phyloP scores from a whole-genome alignment of 1,139 yeast genomes.

The Geotrichum reessii region DNA sequence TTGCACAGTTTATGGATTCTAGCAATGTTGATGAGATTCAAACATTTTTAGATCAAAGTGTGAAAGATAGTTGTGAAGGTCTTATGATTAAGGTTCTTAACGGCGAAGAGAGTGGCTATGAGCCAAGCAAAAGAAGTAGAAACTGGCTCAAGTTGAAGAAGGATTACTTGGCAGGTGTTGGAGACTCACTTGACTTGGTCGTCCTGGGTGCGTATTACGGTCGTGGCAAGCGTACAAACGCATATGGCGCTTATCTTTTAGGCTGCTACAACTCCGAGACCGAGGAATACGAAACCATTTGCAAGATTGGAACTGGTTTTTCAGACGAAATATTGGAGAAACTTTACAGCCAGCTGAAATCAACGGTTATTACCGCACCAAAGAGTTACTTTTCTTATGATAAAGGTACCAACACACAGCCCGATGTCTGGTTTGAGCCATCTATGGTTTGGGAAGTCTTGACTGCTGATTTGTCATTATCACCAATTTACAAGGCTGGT shows the following conservation, averaged over 20 bases:
- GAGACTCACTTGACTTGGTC: conserved; percentile 90
- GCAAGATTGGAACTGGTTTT: conserved; percentile 97
- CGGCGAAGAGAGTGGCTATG: conserved; percentile 76
- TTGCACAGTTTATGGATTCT: conserved; percentile 71
- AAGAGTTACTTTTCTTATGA: conserved; percentile 70
- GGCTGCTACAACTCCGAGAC: conserved; percentile 87
- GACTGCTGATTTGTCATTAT: conserved; percentile 87
- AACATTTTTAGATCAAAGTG: conserved; percentile 79
- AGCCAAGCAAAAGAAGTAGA: conserved; percentile 90
- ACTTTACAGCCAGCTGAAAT: conserved; percentile 55
- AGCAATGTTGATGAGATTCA: conserved; percentile 70
- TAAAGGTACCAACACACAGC: conserved; percentile 48
- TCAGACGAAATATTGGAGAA: conserved; percentile 71
- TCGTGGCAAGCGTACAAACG: conserved; percentile 88
- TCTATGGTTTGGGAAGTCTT: conserved; percentile 79
- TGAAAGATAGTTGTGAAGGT: conserved; percentile 90
- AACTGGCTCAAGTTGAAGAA: conserved; percentile 95
- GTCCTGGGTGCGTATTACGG: conserved; percentile 95
- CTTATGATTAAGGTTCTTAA: conserved; percentile 88
- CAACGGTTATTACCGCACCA: conserved; percentile 63
- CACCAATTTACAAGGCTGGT: conserved; percentile 92
- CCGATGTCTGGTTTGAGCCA: conserved; percentile 98
- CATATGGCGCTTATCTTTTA: conserved; percentile 87
- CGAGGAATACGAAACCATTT: conserved; percentile 90
- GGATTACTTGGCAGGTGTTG: conserved; percentile 79